Conservation (phyloP, 2,329 filamentous ascomycete species). For the Alternaria ventricosa region DNA sequence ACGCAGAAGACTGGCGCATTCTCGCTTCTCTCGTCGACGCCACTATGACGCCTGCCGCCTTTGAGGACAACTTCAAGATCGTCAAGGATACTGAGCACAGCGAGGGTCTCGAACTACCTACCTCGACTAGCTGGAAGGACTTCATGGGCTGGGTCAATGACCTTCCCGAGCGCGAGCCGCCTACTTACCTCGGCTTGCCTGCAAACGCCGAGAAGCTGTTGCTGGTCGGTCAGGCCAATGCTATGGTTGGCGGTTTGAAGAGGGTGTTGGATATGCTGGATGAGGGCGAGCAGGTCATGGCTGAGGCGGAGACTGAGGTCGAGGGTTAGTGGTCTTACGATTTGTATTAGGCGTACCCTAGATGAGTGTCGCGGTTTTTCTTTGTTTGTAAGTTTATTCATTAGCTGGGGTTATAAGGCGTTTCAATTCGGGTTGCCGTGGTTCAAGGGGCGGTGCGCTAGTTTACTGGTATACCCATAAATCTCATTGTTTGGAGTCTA, state of each 20-base stretch:
- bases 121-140: slow-evolving; percentile 80
- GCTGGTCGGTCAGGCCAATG: slow-evolving; percentile 83
- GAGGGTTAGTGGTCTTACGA: not conserved
- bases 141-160: slow-evolving; percentile 92
- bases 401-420: not conserved
- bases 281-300: slow-evolving; percentile 90
- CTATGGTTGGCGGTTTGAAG: slow-evolving; percentile 82
- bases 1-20: slow-evolving; percentile 80
- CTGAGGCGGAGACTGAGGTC: slow-evolving; percentile 56
- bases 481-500: not conserved
- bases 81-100: slow-evolving; percentile 67
- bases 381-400: not conserved
- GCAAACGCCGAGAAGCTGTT: slow-evolving; percentile 96
- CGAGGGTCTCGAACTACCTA: slow-evolving; percentile 74
- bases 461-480: not conserved
- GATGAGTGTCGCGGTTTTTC: not conserved
- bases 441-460: not conserved
- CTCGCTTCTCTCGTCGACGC: slow-evolving; percentile 75
- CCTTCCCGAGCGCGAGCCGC: slow-evolving; percentile 92
- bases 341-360: not conserved
- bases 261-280: slow-evolving; percentile 88
- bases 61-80: slow-evolving; percentile 89
- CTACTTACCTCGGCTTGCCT: slow-evolving; percentile 90
- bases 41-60: slow-evolving; percentile 85
- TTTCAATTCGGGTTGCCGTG: not conserved